These are phyloP conservation scores for Magnolia sinica DNA, from an alignment of 164 flowering plant species.

Conservation along the genomic window DNA sequence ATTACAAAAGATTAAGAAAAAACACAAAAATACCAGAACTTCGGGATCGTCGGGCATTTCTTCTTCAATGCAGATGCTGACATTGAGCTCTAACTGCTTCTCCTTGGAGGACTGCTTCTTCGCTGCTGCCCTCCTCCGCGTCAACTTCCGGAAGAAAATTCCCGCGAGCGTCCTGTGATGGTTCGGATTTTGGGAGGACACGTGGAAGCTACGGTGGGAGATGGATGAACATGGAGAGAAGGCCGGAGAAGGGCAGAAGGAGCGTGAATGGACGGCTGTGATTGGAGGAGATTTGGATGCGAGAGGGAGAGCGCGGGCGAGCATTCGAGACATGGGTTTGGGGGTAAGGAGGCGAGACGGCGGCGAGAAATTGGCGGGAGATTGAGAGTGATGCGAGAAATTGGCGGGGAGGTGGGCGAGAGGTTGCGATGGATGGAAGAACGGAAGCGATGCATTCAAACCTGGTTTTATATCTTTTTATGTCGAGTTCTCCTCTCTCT, in stretches of 20 bases:
- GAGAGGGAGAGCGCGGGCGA: constrained; percentile 26
- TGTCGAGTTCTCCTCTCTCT: too few relatives aligned
- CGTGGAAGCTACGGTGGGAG: constrained; percentile 23
- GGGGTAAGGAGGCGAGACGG: not conserved
- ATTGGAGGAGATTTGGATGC: constrained; percentile 12
- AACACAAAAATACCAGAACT: constrained; percentile 40
- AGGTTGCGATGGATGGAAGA: constrained; percentile 7
- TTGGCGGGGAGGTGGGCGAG: constrained; percentile 6
- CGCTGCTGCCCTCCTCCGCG: constrained; percentile 31
- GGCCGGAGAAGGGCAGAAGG: not conserved
- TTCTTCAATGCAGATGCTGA: constrained; percentile 74
- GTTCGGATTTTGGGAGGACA: constrained; percentile 13
- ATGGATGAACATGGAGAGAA: constrained; percentile 20
- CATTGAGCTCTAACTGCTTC: constrained; percentile 74
- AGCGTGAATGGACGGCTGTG: not conserved
- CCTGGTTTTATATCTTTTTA: not conserved
- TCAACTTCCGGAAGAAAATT: constrained; percentile 32
- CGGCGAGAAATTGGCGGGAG: constrained; percentile 1
- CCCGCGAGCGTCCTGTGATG: constrained; percentile 8
- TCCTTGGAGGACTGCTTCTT: constrained; percentile 26
- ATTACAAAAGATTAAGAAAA: not conserved
- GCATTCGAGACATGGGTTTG: constrained; percentile 20
- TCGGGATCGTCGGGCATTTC: constrained; percentile 85
- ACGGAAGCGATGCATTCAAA: constrained; percentile 12
- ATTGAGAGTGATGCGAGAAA: constrained; percentile 3